These are phyloP conservation scores for Sporothrix protearum DNA, from an alignment of 2,329 filamentous ascomycete genomes.

Conservation along the genomic window DNA sequence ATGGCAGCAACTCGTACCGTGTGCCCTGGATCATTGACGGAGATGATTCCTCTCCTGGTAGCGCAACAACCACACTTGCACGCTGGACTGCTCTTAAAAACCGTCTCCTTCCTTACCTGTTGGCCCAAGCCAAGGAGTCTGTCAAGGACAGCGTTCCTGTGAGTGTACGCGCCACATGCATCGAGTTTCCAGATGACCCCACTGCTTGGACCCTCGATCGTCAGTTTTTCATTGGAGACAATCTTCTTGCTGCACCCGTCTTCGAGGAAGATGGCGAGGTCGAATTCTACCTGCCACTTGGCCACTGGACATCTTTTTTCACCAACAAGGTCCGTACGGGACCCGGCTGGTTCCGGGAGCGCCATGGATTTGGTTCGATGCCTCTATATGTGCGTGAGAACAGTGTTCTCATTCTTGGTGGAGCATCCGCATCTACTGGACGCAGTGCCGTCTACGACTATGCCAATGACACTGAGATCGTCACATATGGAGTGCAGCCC, in stretches of 20 bases:
- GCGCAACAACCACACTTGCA: background rate
- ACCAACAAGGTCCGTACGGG: slow-evolving; percentile 49
- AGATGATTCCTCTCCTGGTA: slow-evolving; percentile 53
- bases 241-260: background rate
- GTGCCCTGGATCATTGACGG: slow-evolving; percentile 71
- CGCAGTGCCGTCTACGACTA: slow-evolving; percentile 11
- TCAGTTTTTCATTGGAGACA: slow-evolving; percentile 64
- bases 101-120: background rate
- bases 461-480: background rate
- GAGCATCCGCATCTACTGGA: background rate
- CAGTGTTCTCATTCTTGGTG: background rate
- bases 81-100: background rate
- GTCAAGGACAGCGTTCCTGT: slow-evolving; percentile 26
- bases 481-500: background rate
- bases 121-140: background rate
- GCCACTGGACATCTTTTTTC: slow-evolving; percentile 49
- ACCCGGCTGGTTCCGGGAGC: slow-evolving; percentile 58
- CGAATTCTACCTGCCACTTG: slow-evolving; percentile 59
- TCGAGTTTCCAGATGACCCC: slow-evolving; percentile 69
- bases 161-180: slow-evolving; percentile 60
- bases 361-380: slow-evolving; percentile 55
- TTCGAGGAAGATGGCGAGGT: slow-evolving; percentile 55
- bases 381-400: slow-evolving; percentile 52
- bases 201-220: slow-evolving; percentile 65
- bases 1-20: slow-evolving; percentile 66